Percentiles rank a stretch among this genome's conserved stretches.
phyloP scores from a whole-genome alignment of 257 asterid species.

The Lycium barbarum region DNA sequence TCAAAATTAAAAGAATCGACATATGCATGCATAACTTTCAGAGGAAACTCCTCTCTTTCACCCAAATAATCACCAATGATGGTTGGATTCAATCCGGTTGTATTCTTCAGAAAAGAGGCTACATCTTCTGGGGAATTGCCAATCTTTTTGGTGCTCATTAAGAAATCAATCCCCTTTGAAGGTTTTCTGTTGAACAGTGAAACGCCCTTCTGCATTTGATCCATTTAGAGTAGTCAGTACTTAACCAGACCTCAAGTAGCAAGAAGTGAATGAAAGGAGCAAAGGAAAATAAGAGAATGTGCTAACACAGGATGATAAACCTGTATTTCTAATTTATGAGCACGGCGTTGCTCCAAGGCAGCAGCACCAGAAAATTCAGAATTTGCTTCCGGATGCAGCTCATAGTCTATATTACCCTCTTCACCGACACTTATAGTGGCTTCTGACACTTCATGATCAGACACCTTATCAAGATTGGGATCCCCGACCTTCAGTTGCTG shows the following conservation, averaged over 20 bases:
- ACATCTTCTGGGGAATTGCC: slow-evolving; percentile 92
- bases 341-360: slow-evolving; percentile 93
- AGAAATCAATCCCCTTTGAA: slow-evolving; percentile 92
- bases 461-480: slow-evolving; percentile 45
- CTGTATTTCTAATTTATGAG: slow-evolving; percentile 95
- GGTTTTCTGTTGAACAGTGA: slow-evolving; percentile 94
- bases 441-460: slow-evolving; percentile 71
- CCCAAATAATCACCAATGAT: slow-evolving; percentile 98
- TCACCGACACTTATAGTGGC: slow-evolving; percentile 48
- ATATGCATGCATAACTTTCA: slow-evolving; percentile 98
- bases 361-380: slow-evolving; percentile 79
- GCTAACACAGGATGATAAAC: slow-evolving; percentile 43
- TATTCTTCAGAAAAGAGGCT: slow-evolving; percentile 83
- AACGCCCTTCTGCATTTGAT: slow-evolving; percentile 89
- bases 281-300: slow-evolving; percentile 8
- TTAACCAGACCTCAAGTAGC: slow-evolving; percentile 9
- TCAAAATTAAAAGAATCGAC: slow-evolving; percentile 94
- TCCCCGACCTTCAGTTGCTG: slow-evolving; percentile 92
- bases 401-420: slow-evolving; percentile 73
- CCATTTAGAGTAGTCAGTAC: slow-evolving; percentile 39
- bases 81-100: slow-evolving; percentile 87
- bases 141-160: slow-evolving; percentile 76
- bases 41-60: slow-evolving; percentile 91
- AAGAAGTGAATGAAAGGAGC: slow-evolving; percentile 18
- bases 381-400: slow-evolving; percentile 69